Conservation (phyloP, 805 yeast species). For the Cyberlindnera bimundalis region DNA sequence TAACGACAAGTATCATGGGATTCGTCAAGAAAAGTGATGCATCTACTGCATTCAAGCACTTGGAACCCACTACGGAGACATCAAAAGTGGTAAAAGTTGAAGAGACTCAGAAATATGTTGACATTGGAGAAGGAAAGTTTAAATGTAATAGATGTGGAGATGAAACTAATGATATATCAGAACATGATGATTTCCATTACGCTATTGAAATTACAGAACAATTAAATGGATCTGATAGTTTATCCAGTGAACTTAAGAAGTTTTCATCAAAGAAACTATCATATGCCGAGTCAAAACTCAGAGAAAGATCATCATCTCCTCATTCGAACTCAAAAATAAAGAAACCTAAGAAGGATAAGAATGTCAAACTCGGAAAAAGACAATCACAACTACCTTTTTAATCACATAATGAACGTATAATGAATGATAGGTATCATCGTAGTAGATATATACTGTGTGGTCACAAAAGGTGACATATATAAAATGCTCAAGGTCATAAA, state of each 20-base stretch:
- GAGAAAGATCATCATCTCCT: constrained; percentile 4
- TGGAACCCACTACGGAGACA: neutral
- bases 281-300: constrained; percentile 8
- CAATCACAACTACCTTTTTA: constrained; percentile 27
- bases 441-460: no score
- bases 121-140: constrained; percentile 4
- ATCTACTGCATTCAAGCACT: constrained; percentile 8
- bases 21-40: constrained; percentile 20
- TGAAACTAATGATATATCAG: constrained; percentile 30
- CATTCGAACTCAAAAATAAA: neutral
- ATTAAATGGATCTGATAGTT: constrained; percentile 34
- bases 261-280: constrained; percentile 10
- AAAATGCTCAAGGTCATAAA: no score
- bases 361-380: constrained; percentile 13
- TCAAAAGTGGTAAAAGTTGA: neutral
- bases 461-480: no score
- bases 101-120: neutral
- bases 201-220: constrained; percentile 47
- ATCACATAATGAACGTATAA: no score
- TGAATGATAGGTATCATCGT: no score
- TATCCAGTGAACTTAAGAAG: constrained; percentile 13
- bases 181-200: constrained; percentile 53
- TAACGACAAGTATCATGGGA: constrained; percentile 18
- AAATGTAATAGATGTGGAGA: constrained; percentile 11
- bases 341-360: constrained; percentile 10